Evolutionary conservation across 2,329 filamentous ascomycete species (phyloP), one percentile per base, ranked within the genome.

Genomic region (Exserohilum turcica): DNA sequence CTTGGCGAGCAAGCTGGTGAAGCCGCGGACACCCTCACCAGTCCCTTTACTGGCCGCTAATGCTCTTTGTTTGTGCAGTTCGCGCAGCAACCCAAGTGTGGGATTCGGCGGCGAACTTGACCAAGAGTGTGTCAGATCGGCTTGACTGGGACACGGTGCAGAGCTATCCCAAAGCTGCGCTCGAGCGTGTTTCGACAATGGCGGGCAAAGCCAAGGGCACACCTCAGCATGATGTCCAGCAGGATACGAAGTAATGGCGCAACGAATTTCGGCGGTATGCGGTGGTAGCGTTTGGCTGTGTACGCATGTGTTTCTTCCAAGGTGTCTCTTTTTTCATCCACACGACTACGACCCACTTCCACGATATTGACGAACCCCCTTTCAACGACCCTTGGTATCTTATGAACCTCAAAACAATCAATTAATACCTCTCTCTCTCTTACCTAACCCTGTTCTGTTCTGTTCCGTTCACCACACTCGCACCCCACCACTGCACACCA

Each of bases 21-120:
- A 63, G 46, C 66, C 54, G 66, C 68, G 31, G 73, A 76, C 46
- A 59, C 58, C 33, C 53, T 74, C 33, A 74, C 73, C 5, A 67
- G 62, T 40, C 70, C 71, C 3, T 60, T 76, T 55, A 75, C 73
- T 54, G 73, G 73, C 56, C 73, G 72, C 63, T 76, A 68, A 75
- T 60, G 36, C 32, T 48, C 39, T 47, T 48, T 55, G 38, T 46
- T 36, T 43, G 19, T 62, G 24, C 54, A 70, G 66, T 64, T 44
- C 64, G 59, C 57, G 61, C 55, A 28, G 63, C 60, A 19, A 66
- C 53, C 43, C 61, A 63, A 37, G 60, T 56, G n/a, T 67, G 60
- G 63, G 60, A 63, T 33, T 47, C 52, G 12, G 54, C 67, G 39
- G 58, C 61, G 48, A 55, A 57, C 29, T 61, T 51, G 37, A 63